Conservation (phyloP, 441 rosid genomes). For the Corymbia calophylla region DNA sequence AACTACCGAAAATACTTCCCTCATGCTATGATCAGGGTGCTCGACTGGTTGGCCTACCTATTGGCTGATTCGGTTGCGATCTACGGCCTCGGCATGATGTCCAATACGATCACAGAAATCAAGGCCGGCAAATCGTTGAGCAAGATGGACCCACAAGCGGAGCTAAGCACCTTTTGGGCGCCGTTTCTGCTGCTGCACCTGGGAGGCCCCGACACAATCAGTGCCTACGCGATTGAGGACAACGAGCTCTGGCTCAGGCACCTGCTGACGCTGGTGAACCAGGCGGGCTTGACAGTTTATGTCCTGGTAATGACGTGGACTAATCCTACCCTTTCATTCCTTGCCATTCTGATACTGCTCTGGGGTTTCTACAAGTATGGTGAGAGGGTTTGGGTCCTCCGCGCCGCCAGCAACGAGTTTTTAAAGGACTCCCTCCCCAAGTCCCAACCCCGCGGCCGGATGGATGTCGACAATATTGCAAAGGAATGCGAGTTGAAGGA, state of each 20-base stretch:
- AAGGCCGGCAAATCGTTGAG: neutral
- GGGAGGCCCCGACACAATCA: neutral
- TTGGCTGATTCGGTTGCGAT: constrained; percentile 23
- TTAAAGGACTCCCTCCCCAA: neutral
- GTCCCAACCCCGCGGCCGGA: neutral
- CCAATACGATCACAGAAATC: constrained; percentile 4
- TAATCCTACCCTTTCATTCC: neutral
- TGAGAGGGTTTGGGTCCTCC: neutral
- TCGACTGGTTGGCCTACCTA: constrained; percentile 26
- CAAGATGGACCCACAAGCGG: neutral
- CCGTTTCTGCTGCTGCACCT: neutral
- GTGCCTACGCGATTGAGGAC: neutral
- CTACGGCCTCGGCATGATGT: constrained; percentile 19
- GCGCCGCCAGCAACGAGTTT: neutral
- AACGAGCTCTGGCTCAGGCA: neutral
- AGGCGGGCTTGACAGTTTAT: neutral
- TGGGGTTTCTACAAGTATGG: neutral
- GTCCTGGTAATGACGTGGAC: neutral
- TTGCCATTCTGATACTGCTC: neutral
- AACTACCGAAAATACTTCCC: constrained; percentile 13
- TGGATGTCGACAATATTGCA: neutral
- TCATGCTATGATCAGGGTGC: neutral
- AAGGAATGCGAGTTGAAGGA: neutral
- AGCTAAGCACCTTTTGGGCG: constrained; percentile 27
- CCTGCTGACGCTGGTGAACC: neutral